Evolutionary conservation across 2,329 filamentous ascomycete genomes (phyloP), one percentile per base, ranked within the genome.

Genomic region (Rhynchosporium agropyri): DNA sequence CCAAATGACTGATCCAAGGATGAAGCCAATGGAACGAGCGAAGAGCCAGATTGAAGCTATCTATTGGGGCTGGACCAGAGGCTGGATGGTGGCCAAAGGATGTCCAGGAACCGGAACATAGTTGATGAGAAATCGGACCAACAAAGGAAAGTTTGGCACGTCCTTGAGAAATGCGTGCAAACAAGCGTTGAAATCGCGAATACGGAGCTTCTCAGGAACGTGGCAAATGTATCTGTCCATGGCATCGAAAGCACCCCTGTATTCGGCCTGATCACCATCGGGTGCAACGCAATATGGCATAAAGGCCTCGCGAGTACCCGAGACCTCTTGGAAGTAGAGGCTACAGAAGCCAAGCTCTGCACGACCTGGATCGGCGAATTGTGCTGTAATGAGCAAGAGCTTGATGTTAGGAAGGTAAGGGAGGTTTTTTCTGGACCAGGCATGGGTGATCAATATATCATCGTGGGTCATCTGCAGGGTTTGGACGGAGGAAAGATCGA

Each of bases 1-100:
- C 36, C 51, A 54, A 54, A 28, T 5, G 51, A 36, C 51, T 54
- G 33, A 29, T 54, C 20, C 51, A 54, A 54, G 20, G 51, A 29
- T 8, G 36, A 54, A 54, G 51, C 51, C 51, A 54, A 20, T 54
- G 51, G 51, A 54, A 54, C 36, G 51, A 54, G 51, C 51, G 51
- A 54, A 36, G 38, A 54, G 51, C 33, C 33, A 54, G 40, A 33
- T 20, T 9, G 20, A 28, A 54, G 33, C 51, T 13, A 38, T 20
- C n/a, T 54, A 54, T 7, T 12, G 1, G 4, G 4, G 33, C 28
- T 54, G 51, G 33, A 54, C 38, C 20, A 20, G 51, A 28, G 51
- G 51, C 20, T 54, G 51, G 28, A 8, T 42, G 36, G 36, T 15
- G 28, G 51, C 51, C 36, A 54, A 42, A 28, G 51, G 51, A 33